These are phyloP conservation scores for Sutorius eximius DNA, from an alignment of 1,284 basidiomycete species.

Conservation along the genomic window DNA sequence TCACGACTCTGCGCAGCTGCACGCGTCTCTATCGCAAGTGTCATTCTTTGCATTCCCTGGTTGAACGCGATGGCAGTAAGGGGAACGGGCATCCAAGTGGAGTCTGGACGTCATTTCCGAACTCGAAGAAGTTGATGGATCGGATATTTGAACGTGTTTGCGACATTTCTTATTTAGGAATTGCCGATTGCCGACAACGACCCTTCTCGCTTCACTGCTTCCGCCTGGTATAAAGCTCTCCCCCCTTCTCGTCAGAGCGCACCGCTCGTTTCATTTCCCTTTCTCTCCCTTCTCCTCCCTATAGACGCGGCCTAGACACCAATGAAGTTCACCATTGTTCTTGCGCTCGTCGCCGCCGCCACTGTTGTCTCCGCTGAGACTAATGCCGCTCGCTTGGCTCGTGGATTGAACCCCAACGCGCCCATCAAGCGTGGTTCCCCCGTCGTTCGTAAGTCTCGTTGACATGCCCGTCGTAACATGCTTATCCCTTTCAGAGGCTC, in stretches of 20 bases:
- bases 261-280: background rate
- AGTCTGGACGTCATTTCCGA: background rate
- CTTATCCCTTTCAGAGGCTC: constrained; percentile 28
- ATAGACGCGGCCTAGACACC: background rate
- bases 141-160: constrained; percentile 2
- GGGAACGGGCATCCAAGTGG: background rate
- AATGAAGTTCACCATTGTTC: constrained; percentile 47
- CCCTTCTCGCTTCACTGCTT: constrained; percentile 11
- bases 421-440: constrained; percentile 28
- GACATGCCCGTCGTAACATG: background rate
- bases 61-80: background rate
- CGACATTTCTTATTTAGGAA: background rate
- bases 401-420: constrained; percentile 43
- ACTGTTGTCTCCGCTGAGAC: constrained; percentile 42
- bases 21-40: background rate
- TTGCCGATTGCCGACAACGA: constrained; percentile 17
- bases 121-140: background rate
- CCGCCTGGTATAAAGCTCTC: constrained; percentile 11
- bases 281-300: background rate
- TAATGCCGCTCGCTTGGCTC: constrained; percentile 51
- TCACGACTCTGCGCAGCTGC: background rate
- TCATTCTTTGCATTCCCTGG: background rate
- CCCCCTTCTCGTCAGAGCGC: background rate
- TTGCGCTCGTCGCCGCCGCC: constrained; percentile 38
- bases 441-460: constrained; percentile 18